Evolutionary conservation across 148 eudicot species (phyloP).

Genomic region (Nyssa sinensis): DNA sequence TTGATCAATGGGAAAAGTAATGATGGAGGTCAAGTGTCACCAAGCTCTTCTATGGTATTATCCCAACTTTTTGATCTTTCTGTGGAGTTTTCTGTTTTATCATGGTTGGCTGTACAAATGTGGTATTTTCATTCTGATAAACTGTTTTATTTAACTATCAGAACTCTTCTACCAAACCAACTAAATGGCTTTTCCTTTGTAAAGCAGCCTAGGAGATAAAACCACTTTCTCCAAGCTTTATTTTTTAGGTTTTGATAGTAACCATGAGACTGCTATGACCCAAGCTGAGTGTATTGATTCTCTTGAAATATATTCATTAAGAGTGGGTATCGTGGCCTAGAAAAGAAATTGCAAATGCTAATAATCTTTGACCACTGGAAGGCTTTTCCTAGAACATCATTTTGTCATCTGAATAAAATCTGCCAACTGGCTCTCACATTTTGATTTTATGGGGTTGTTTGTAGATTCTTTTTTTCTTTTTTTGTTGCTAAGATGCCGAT

Average conservation of each 20-base stretch:
- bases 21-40: slow-evolving; percentile 42
- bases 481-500: background rate
- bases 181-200: background rate
- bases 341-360: background rate
- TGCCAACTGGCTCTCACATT: background rate
- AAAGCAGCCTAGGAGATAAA: background rate
- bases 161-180: slow-evolving; percentile 2
- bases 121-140: background rate
- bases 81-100: background rate
- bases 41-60: slow-evolving; percentile 50
- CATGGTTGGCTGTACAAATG: slow-evolving; percentile 2
- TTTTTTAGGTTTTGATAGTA: background rate
- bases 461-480: background rate
- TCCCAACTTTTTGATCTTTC: background rate
- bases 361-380: background rate
- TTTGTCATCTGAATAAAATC: background rate
- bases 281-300: background rate
- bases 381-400: background rate
- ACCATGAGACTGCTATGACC: background rate
- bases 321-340: slow-evolving; percentile 3
- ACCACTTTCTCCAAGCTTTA: background rate
- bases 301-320: background rate
- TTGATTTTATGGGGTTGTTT: too few species aligned
- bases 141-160: too few species aligned
- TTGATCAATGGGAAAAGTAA: slow-evolving; percentile 46